phyloP scores from a whole-genome alignment of 176 grass and related monocot species.

The Guadua angustifolia region DNA sequence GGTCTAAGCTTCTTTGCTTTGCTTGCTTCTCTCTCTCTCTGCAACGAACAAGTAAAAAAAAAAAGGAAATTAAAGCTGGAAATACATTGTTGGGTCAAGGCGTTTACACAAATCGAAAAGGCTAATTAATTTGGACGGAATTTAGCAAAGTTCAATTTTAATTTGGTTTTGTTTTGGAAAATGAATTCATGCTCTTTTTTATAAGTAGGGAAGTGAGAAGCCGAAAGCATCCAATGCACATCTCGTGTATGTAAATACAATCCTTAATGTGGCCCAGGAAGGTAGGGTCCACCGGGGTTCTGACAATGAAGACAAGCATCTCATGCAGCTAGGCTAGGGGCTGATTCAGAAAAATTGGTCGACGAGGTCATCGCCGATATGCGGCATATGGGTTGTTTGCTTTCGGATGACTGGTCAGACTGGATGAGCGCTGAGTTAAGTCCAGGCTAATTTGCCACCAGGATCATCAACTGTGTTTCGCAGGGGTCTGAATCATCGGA shows the following conservation, averaged over 20 bases:
- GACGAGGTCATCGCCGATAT: too few relatives aligned
- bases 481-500: too few relatives aligned
- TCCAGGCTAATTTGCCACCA: too few relatives aligned
- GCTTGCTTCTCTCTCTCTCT: neutral
- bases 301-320: neutral
- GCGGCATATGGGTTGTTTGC: too few relatives aligned
- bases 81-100: conserved; percentile 9
- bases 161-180: neutral
- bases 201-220: neutral
- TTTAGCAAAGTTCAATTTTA: neutral
- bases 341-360: too few relatives aligned
- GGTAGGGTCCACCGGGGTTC: neutral
- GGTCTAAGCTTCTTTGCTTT: neutral
- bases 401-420: too few relatives aligned
- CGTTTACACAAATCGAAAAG: neutral
- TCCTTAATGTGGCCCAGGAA: neutral
- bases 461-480: too few relatives aligned
- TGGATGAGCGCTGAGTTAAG: too few relatives aligned
- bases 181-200: neutral
- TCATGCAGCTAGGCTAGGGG: too few relatives aligned
- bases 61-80: neutral
- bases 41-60: neutral
- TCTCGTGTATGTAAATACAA: too few relatives aligned
- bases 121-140: neutral
- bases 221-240: neutral